A percentile compares a stretch with the other conserved stretches of the same genome.
phyloP scores from a whole-genome alignment of 768 basidiomycete genomes.

The Calocera cornea region DNA sequence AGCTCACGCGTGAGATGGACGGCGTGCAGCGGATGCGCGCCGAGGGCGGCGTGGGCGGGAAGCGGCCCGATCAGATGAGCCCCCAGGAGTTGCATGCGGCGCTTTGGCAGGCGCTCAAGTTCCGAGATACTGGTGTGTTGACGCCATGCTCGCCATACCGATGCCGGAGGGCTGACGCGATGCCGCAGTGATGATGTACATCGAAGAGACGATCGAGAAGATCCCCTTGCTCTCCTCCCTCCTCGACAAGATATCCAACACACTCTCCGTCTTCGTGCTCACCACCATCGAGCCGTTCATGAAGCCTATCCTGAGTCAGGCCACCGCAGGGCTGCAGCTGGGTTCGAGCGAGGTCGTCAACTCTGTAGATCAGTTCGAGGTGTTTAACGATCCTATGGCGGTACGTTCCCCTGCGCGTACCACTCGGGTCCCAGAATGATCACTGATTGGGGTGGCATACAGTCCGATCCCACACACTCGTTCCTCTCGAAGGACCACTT shows the following conservation, averaged over 20 bases:
- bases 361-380: conserved; percentile 69
- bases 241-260: not conserved
- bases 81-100: conserved; percentile 77
- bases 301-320: conserved; percentile 60
- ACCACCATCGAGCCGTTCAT: conserved; percentile 78
- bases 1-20: conserved; percentile 64
- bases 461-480: conserved; percentile 69
- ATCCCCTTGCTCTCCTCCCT: conserved; percentile 63
- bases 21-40: conserved; percentile 55
- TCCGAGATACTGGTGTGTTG: conserved; percentile 58
- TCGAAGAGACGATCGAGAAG: conserved; percentile 38
- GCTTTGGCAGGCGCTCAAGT: conserved; percentile 74
- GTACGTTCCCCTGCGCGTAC: conserved; percentile 32
- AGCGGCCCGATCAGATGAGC: conserved; percentile 64
- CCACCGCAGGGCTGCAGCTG: conserved; percentile 45
- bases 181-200: conserved; percentile 1
- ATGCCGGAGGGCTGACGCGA: not conserved
- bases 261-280: conserved; percentile 55
- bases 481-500: conserved; percentile 71
- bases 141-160: not conserved
- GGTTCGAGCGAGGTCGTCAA: conserved; percentile 69
- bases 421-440: too few relatives aligned
- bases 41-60: conserved; percentile 44
- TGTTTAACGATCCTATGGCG: conserved; percentile 52
- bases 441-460: conserved; percentile 6